These are phyloP conservation scores for Trichoderma gamsii DNA, from an alignment of 495 filamentous ascomycete genomes.

Conservation along the genomic window DNA sequence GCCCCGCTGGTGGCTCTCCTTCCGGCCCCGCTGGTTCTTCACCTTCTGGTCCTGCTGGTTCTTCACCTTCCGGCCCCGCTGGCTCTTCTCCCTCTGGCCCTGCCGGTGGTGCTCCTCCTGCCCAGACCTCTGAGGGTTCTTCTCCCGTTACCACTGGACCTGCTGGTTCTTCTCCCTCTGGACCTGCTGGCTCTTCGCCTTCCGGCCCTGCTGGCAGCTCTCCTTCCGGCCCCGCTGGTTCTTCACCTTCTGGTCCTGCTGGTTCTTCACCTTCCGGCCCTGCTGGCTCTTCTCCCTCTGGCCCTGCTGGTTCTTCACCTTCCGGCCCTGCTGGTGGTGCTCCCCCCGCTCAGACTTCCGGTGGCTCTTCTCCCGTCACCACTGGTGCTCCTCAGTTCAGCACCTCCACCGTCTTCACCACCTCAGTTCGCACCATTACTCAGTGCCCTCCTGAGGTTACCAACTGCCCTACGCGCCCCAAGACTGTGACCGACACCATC, in stretches of 20 bases:
- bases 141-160: background rate
- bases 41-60: too few relatives aligned
- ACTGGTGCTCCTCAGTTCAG: constrained; percentile 17
- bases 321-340: background rate
- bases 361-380: background rate
- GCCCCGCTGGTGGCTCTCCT: too few relatives aligned
- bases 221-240: too few relatives aligned
- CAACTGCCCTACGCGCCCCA: constrained; percentile 42
- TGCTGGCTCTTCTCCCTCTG: background rate
- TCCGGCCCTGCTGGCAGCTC: too few relatives aligned
- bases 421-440: constrained; percentile 21
- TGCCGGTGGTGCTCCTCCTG: constrained; percentile 6
- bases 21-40: too few relatives aligned
- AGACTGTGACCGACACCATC: constrained; percentile 23
- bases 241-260: too few relatives aligned
- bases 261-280: too few relatives aligned
- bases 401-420: constrained; percentile 25
- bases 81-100: background rate
- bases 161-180: constrained; percentile 12
- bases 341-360: background rate
- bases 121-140: background rate
- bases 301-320: background rate
- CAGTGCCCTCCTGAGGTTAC: constrained; percentile 20
- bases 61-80: background rate
- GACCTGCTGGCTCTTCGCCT: background rate